phyloP scores from a whole-genome alignment of 257 asterid species.

The Solanum peruvianum region DNA sequence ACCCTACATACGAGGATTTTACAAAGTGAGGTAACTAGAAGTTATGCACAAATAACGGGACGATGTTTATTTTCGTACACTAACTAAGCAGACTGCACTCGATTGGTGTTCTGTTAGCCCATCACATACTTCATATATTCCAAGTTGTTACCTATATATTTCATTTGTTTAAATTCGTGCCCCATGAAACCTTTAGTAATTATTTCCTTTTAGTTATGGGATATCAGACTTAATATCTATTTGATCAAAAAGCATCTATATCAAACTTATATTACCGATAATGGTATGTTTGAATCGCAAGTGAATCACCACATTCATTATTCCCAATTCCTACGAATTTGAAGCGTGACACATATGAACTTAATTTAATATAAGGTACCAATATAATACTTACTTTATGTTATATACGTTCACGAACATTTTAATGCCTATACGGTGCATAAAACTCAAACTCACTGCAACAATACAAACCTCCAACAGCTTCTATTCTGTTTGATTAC shows the following conservation, averaged over 20 bases:
- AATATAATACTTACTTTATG: background rate
- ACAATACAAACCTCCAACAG: background rate
- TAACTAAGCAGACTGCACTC: background rate
- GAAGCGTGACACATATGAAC: background rate
- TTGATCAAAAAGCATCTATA: too few relatives aligned
- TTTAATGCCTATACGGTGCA: background rate
- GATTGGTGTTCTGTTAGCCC: background rate
- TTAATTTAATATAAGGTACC: background rate
- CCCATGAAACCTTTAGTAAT: background rate
- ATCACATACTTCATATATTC: background rate
- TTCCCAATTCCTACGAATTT: too few relatives aligned
- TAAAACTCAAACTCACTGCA: background rate
- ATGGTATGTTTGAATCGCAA: too few relatives aligned
- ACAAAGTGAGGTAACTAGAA: background rate
- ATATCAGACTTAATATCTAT: too few relatives aligned
- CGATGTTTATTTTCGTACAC: background rate
- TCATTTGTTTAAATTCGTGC: background rate
- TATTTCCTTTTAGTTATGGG: too few relatives aligned
- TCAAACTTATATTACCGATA: too few relatives aligned
- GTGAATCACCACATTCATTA: too few relatives aligned
- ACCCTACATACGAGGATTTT: background rate
- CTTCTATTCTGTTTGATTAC: background rate
- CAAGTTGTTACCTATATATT: background rate
- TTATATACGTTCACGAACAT: background rate
- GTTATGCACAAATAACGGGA: background rate